A percentile compares a stretch with the other conserved stretches of the same genome.
These are phyloP conservation scores for Castanea crenata DNA, from an alignment of 306 rosid species.

Conservation along the genomic window DNA sequence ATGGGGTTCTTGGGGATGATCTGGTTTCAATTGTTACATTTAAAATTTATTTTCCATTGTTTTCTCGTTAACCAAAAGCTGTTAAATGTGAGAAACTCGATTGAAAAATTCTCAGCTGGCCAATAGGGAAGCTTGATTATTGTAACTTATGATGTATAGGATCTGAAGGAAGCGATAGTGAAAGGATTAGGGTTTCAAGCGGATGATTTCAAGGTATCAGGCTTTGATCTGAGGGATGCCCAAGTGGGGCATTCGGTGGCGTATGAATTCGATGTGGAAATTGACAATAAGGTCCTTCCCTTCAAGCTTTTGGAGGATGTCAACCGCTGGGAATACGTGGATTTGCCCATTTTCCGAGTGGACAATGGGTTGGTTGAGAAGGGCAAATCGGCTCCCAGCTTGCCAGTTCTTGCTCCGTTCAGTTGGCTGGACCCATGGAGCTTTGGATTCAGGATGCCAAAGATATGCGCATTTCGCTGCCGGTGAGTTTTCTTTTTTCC, in stretches of 20 bases:
- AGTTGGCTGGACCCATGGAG: conserved; percentile 97
- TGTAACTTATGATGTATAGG: conserved; percentile 31
- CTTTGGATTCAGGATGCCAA: conserved; percentile 93
- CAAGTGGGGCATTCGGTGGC: conserved; percentile 81
- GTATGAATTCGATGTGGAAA: conserved; percentile 77
- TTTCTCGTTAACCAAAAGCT: too few relatives aligned
- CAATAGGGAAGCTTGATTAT: too few relatives aligned
- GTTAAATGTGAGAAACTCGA: too few relatives aligned
- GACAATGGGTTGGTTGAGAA: conserved; percentile 51
- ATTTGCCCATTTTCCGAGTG: conserved; percentile 73
- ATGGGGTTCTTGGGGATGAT: too few relatives aligned
- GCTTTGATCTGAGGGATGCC: conserved; percentile 79
- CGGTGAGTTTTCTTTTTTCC: conserved; percentile 44
- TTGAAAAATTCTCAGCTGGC: too few relatives aligned
- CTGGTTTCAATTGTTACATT: too few relatives aligned
- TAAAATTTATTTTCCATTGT: too few relatives aligned
- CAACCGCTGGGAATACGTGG: conserved; percentile 81
- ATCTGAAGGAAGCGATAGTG: conserved; percentile 74
- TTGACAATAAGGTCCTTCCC: conserved; percentile 67
- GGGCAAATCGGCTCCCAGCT: conserved; percentile 20
- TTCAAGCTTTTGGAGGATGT: conserved; percentile 84
- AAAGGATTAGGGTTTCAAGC: conserved; percentile 68
- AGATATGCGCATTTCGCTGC: conserved; percentile 76
- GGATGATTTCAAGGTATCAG: conserved; percentile 65
- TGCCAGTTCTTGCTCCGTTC: conserved; percentile 86